Evolutionary conservation across 306 rosid genomes (phyloP).

Genomic region (Vicia sativa): DNA sequence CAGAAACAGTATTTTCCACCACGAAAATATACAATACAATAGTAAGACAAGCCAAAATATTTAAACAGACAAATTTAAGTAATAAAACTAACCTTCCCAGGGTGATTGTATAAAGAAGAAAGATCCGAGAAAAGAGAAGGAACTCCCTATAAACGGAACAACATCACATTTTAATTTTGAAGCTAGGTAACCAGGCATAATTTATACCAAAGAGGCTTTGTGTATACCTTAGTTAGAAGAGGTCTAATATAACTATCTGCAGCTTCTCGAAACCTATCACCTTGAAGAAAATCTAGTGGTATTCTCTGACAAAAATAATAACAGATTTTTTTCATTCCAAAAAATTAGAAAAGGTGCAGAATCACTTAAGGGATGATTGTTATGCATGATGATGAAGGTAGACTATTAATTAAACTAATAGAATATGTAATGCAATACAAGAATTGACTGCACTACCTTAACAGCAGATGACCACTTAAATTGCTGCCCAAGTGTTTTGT

Average conservation of each 20-base stretch:
- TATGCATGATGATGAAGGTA: slow-evolving; percentile 23
- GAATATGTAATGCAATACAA: slow-evolving; percentile 7
- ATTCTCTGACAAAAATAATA: slow-evolving; percentile 66
- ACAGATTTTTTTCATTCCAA: slow-evolving; percentile 6
- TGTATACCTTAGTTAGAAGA: slow-evolving; percentile 75
- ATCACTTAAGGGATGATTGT: slow-evolving; percentile 5
- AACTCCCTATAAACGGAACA: slow-evolving; percentile 76
- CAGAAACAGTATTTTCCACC: slow-evolving; percentile 29
- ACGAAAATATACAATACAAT: slow-evolving; percentile 2
- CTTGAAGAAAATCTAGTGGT: slow-evolving; percentile 94
- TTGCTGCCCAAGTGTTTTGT: slow-evolving; percentile 77
- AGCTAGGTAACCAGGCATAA: slow-evolving; percentile 33
- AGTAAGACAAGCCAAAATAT: slow-evolving; percentile 7
- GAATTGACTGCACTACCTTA: slow-evolving; percentile 57
- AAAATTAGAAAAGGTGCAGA: background rate
- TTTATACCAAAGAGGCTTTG: slow-evolving; percentile 18
- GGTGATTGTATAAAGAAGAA: slow-evolving; percentile 86
- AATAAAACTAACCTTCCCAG: slow-evolving; percentile 74
- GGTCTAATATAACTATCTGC: slow-evolving; percentile 84
- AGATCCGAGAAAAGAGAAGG: slow-evolving; percentile 95
- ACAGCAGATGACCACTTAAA: slow-evolving; percentile 92
- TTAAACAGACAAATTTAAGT: slow-evolving; percentile 27
- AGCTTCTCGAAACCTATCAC: slow-evolving; percentile 80
- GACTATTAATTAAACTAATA: slow-evolving; percentile 16
- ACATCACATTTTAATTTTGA: slow-evolving; percentile 40